Percentiles rank a stretch among this genome's conserved stretches.
These are phyloP conservation scores for Boletales sp. DNA, from an alignment of 768 basidiomycete species.

Conservation along the genomic window DNA sequence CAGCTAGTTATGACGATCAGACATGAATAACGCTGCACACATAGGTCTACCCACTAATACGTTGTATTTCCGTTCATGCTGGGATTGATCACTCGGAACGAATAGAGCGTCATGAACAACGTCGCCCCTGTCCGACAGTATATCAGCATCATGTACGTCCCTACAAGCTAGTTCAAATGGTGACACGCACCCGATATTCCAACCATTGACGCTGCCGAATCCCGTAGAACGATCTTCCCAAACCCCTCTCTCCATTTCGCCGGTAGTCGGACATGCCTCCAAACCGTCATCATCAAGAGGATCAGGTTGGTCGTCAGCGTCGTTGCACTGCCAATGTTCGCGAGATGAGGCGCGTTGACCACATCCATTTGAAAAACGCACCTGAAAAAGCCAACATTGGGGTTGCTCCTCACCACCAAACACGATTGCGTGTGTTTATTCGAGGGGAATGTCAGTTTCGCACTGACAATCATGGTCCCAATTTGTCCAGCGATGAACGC, in stretches of 20 bases:
- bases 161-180: too few relatives aligned
- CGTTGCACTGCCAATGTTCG: slow-evolving; percentile 6
- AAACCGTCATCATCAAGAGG: slow-evolving; percentile 16
- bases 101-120: slow-evolving; percentile 15
- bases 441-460: slow-evolving; percentile 3
- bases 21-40: not conserved
- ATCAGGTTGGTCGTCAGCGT: slow-evolving; percentile 10
- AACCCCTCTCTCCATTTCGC: slow-evolving; percentile 3
- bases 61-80: slow-evolving; percentile 12
- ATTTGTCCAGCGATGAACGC: slow-evolving; percentile 8
- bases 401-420: slow-evolving; percentile 6
- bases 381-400: slow-evolving; percentile 17
- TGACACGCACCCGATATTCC: not conserved
- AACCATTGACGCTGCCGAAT: slow-evolving; percentile 5
- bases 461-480: slow-evolving; percentile 17
- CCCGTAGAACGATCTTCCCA: slow-evolving; percentile 10
- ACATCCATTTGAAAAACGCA: not conserved
- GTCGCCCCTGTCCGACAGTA: slow-evolving; percentile 5
- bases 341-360: not conserved
- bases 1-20: slow-evolving; percentile 9
- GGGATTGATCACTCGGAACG: slow-evolving; percentile 3
- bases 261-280: slow-evolving; percentile 10
- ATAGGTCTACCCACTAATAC: slow-evolving; percentile 14
- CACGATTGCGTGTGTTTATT: slow-evolving; percentile 12
- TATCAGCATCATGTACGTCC: not conserved